phyloP scores from a whole-genome alignment of 169 alveolate genomes.

The Plasmodium gallinaceum region DNA sequence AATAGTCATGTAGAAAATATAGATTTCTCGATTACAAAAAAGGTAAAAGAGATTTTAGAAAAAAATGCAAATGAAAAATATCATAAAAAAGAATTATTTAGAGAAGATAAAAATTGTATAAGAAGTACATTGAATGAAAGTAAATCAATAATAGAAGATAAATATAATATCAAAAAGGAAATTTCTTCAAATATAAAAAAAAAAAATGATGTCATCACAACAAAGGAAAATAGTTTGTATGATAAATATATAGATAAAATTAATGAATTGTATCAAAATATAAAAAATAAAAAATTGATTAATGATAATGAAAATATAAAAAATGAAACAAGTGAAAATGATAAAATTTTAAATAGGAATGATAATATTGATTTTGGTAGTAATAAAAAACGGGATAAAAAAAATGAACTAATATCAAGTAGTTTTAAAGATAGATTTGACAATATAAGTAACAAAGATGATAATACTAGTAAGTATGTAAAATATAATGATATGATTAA shows the following conservation, averaged over 20 bases:
- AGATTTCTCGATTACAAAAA: neutral
- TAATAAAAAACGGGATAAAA: neutral
- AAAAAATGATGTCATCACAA: neutral
- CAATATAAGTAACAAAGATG: neutral
- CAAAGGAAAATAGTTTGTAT: constrained; percentile 37
- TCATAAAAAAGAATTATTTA: neutral
- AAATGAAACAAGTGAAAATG: neutral
- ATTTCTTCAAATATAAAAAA: neutral
- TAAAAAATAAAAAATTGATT: constrained; percentile 57
- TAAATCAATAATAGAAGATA: neutral
- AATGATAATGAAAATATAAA: constrained; percentile 22
- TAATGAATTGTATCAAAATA: constrained; percentile 48
- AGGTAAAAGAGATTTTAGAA: neutral
- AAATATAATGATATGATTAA: too few relatives aligned
- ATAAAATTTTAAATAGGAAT: neutral
- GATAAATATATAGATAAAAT: constrained; percentile 68
- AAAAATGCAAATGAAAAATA: constrained; percentile 1
- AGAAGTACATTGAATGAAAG: neutral
- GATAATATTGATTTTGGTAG: neutral
- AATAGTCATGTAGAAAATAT: neutral
- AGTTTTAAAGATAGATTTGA: neutral
- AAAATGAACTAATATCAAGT: neutral
- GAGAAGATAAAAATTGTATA: neutral
- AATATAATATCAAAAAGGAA: neutral
- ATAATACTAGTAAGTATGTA: neutral